Percentiles rank a stretch among this genome's conserved stretches.
phyloP scores from a whole-genome alignment of 805 yeast species.

The Yamadazyma tumulicola region DNA sequence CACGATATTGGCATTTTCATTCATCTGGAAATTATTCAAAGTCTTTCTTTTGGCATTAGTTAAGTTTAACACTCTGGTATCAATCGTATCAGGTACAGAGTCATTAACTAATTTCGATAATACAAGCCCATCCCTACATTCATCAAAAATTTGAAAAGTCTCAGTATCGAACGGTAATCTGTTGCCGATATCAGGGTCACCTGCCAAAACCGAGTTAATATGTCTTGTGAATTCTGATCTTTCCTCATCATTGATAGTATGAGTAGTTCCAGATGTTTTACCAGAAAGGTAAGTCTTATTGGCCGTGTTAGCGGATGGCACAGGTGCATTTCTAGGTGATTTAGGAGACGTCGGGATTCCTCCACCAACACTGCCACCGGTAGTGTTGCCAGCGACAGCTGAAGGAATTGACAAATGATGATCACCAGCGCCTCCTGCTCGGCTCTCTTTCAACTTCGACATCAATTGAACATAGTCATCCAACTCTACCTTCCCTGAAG shows the following conservation, averaged over 20 bases:
- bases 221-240: constrained; percentile 94
- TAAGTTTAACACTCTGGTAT: constrained; percentile 90
- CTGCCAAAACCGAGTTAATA: constrained; percentile 86
- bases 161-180: constrained; percentile 91
- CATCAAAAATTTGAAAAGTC: constrained; percentile 93
- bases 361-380: constrained; percentile 5
- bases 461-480: constrained; percentile 88
- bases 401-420: constrained; percentile 1
- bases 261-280: constrained; percentile 86
- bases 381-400: constrained; percentile 3
- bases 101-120: constrained; percentile 92
- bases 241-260: constrained; percentile 96
- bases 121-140: constrained; percentile 92
- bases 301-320: constrained; percentile 47
- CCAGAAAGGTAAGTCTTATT: constrained; percentile 78
- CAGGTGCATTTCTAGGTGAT: constrained; percentile 24
- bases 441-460: constrained; percentile 66
- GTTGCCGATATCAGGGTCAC: constrained; percentile 79
- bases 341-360: constrained; percentile 17
- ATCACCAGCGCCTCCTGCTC: constrained; percentile 7
- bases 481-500: constrained; percentile 93
- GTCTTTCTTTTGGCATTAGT: constrained; percentile 72
- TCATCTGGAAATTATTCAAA: constrained; percentile 90
- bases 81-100: constrained; percentile 97
- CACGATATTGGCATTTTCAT: constrained; percentile 95